Conservation (phyloP, 2,329 filamentous ascomycete genomes). For the Botryotinia calthae region DNA sequence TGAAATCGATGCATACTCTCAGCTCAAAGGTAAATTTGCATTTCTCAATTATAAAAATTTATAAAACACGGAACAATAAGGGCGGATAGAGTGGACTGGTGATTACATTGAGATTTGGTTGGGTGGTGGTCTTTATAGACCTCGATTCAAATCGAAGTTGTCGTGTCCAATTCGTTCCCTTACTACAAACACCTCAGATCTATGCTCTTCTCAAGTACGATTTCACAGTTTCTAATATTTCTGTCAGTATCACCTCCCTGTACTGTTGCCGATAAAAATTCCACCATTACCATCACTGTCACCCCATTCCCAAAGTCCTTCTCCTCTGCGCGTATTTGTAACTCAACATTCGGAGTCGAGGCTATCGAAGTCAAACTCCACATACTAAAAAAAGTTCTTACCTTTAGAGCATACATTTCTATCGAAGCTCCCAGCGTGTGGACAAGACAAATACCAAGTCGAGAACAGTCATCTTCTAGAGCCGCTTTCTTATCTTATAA, state of each 20-base stretch:
- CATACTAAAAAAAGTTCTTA: background rate
- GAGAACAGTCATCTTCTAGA: background rate
- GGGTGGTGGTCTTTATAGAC: too few species aligned
- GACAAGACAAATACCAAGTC: background rate
- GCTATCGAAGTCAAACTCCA: background rate
- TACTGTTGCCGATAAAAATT: background rate
- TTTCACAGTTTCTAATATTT: background rate
- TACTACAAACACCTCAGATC: background rate
- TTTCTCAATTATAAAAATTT: background rate
- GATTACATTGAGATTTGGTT: background rate
- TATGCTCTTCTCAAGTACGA: background rate
- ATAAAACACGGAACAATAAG: too few species aligned
- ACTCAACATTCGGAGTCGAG: background rate
- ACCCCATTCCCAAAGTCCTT: background rate
- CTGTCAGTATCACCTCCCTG: background rate
- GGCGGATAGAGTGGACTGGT: background rate
- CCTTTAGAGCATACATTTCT: background rate
- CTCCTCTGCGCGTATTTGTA: background rate
- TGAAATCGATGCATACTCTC: background rate
- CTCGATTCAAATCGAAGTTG: background rate
- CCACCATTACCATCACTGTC: background rate
- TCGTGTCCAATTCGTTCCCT: accelerated
- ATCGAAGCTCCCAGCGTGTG: background rate
- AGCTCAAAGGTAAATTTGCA: too few species aligned
- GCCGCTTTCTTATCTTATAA: background rate